Percentiles rank a stretch among this genome's conserved stretches.
Evolutionary conservation across 2,329 filamentous ascomycete genomes (phyloP).

Genomic region (Phialemoniopsis sp.): DNA sequence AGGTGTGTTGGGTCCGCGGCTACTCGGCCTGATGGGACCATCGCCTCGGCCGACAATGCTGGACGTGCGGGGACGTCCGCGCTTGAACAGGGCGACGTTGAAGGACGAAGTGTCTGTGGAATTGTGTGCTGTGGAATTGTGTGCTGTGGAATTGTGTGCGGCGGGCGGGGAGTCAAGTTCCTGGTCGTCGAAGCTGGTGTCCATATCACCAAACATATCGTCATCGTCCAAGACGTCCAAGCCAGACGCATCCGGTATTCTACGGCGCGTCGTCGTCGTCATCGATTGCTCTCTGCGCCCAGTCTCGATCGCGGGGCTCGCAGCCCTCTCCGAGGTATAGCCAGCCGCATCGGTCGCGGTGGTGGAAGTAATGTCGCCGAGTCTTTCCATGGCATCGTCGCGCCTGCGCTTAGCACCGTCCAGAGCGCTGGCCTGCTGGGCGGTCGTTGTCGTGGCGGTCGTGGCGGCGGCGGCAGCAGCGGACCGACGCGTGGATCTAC

Average conservation of each 20-base stretch:
- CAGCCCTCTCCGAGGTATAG: slow-evolving; percentile 5
- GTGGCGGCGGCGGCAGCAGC: slow-evolving; percentile 5
- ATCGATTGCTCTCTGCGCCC: slow-evolving; percentile 26
- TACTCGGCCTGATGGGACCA: slow-evolving; percentile 48
- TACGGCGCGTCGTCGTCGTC: slow-evolving; percentile 25
- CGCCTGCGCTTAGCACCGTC: slow-evolving; percentile 19
- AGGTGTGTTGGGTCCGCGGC: slow-evolving; percentile 41
- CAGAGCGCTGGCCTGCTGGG: slow-evolving; percentile 14
- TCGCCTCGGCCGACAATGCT: slow-evolving; percentile 48
- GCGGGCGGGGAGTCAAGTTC: slow-evolving; percentile 13
- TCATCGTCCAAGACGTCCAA: slow-evolving; percentile 42
- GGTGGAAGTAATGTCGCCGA: slow-evolving; percentile 26
- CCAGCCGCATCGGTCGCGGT: slow-evolving; percentile 8
- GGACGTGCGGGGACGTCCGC: slow-evolving; percentile 38
- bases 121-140: neutral
- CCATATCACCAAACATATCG: slow-evolving; percentile 38
- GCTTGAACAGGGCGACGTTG: slow-evolving; percentile 41
- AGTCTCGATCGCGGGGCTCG: slow-evolving; percentile 25
- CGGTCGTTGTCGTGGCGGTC: slow-evolving; percentile 2
- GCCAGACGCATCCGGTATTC: slow-evolving; percentile 36
- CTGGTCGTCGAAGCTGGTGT: slow-evolving; percentile 30
- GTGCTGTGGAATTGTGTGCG: slow-evolving; percentile 2
- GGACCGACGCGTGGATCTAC: slow-evolving; percentile 9
- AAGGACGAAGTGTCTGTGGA: slow-evolving; percentile 40
- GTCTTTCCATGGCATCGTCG: slow-evolving; percentile 29